Percentiles rank a stretch among this genome's conserved stretches.
Evolutionary conservation across 305 asterid species (phyloP).

Genomic region (Solanum hybrid): DNA sequence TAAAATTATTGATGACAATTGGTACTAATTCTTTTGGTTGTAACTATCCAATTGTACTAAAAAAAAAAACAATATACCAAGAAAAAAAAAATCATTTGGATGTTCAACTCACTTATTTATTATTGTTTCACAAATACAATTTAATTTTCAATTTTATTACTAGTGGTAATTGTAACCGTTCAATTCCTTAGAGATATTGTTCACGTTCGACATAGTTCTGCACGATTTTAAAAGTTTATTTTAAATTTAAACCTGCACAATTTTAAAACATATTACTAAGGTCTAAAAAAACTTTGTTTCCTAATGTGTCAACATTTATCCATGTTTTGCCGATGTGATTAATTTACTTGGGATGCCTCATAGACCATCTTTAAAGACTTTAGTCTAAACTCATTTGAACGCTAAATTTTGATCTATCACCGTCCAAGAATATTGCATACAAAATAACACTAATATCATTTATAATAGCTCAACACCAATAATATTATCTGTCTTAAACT

Average conservation of each 20-base stretch:
- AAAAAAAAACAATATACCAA: not conserved
- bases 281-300: not conserved
- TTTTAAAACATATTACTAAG: not conserved
- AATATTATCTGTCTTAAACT: not conserved
- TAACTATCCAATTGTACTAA: not conserved
- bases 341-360: not conserved
- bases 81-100: not conserved
- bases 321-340: not conserved
- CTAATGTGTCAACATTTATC: not conserved
- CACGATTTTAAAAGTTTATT: not conserved
- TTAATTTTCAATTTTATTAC: not conserved
- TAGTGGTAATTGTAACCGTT: not conserved
- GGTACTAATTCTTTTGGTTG: not conserved
- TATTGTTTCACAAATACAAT: not conserved
- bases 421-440: not conserved
- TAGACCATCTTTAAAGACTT: not conserved
- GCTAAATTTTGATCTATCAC: not conserved
- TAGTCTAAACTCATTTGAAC: not conserved
- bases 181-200: no score
- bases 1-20: not conserved
- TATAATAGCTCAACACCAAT: not conserved
- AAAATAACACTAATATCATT: not conserved
- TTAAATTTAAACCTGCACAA: no score
- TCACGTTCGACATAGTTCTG: no score
- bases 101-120: not conserved